Conservation (phyloP, 129 eudicot species). For the Lactuca saligna region DNA sequence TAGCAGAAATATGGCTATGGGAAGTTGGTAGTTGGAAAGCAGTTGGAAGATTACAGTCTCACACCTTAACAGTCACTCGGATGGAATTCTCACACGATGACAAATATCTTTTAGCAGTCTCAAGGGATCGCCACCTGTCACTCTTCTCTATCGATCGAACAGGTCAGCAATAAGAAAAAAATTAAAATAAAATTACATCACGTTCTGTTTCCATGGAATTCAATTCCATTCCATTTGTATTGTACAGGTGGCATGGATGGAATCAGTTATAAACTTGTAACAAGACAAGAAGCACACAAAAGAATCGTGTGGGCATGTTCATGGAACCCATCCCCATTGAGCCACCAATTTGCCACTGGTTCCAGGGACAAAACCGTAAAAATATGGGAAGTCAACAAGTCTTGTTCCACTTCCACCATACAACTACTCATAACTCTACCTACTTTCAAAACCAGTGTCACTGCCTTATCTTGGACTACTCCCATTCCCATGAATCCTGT, state of each 20-base stretch:
- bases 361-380: slow-evolving; percentile 91
- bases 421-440: slow-evolving; percentile 65
- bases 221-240: background rate
- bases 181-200: too few species aligned
- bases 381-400: slow-evolving; percentile 62
- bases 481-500: slow-evolving; percentile 25
- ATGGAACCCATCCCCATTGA: slow-evolving; percentile 86
- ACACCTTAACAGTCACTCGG: slow-evolving; percentile 91
- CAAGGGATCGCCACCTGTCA: slow-evolving; percentile 93
- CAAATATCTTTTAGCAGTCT: slow-evolving; percentile 82
- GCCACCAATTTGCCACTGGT: slow-evolving; percentile 80
- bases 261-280: slow-evolving; percentile 54
- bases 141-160: slow-evolving; percentile 57
- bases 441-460: slow-evolving; percentile 59
- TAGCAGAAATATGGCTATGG: slow-evolving; percentile 99
- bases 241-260: slow-evolving; percentile 52
- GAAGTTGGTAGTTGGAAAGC: slow-evolving; percentile 96
- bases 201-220: too few species aligned
- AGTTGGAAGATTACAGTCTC: slow-evolving; percentile 91
- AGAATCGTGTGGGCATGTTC: slow-evolving; percentile 97
- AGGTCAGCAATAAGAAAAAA: slow-evolving; percentile 33
- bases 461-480: slow-evolving; percentile 85
- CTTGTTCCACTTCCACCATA: slow-evolving; percentile 40
- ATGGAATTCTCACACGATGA: slow-evolving; percentile 93
- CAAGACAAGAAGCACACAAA: slow-evolving; percentile 88